phyloP scores from a whole-genome alignment of 768 basidiomycete genomes.

The Amanita thiersii region DNA sequence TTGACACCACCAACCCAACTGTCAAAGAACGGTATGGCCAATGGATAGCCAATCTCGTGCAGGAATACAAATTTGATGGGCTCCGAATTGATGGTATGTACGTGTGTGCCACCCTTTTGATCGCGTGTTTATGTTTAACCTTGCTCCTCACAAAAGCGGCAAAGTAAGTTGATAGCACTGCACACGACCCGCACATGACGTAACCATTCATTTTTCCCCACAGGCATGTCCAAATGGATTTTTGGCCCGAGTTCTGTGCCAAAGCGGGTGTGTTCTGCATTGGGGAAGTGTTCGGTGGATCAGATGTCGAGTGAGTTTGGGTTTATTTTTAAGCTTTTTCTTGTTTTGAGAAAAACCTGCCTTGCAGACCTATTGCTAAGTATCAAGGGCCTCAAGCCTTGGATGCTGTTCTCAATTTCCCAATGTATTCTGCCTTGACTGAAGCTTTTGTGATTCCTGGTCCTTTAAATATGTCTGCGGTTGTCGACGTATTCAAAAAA shows the following conservation, averaged over 20 bases:
- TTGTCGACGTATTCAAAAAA: constrained; percentile 43
- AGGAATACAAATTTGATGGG: constrained; percentile 75
- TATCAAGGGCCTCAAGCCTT: constrained; percentile 58
- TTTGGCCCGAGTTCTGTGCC: constrained; percentile 70
- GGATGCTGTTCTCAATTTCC: constrained; percentile 68
- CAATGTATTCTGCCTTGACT: constrained; percentile 55
- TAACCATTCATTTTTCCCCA: constrained; percentile 1
- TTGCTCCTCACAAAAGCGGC: no score
- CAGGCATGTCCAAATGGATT: constrained; percentile 63
- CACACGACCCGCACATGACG: background rate
- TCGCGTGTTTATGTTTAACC: constrained; percentile 25
- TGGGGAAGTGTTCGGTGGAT: constrained; percentile 66
- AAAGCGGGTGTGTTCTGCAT: constrained; percentile 83
- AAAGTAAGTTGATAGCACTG: constrained; percentile 23
- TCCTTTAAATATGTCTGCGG: constrained; percentile 47
- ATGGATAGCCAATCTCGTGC: constrained; percentile 65
- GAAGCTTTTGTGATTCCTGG: constrained; percentile 71
- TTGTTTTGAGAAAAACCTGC: constrained; percentile 2
- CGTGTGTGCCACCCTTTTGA: background rate
- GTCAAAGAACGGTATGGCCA: constrained; percentile 55
- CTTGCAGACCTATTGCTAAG: constrained; percentile 38
- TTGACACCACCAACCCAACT: constrained; percentile 63
- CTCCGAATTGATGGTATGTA: constrained; percentile 71
- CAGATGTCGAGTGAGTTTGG: constrained; percentile 37
- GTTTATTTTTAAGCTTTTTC: background rate